phyloP scores from a whole-genome alignment of 768 basidiomycete species.

The Lentinula detonsa region DNA sequence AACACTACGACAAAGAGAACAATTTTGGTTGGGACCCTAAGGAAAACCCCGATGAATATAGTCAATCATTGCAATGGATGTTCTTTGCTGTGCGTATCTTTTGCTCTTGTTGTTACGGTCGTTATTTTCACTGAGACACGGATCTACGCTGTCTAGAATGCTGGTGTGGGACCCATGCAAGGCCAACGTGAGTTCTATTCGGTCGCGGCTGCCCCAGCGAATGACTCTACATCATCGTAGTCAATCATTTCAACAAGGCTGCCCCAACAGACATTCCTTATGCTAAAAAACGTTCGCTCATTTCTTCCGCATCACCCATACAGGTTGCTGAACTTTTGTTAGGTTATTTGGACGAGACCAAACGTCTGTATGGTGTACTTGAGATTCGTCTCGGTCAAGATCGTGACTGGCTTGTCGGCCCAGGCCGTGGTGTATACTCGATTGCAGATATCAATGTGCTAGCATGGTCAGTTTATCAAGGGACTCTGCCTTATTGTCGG shows the following conservation, averaged over 20 bases:
- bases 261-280: slow-evolving; percentile 68
- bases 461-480: slow-evolving; percentile 42
- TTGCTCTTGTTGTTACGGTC: not conserved
- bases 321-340: slow-evolving; percentile 14
- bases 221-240: slow-evolving; percentile 20
- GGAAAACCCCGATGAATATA: slow-evolving; percentile 52
- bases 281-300: slow-evolving; percentile 50
- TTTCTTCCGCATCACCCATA: not conserved
- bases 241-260: slow-evolving; percentile 63
- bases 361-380: slow-evolving; percentile 77
- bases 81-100: slow-evolving; percentile 60
- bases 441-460: slow-evolving; percentile 69
- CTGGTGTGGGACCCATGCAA: slow-evolving; percentile 75
- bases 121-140: not conserved
- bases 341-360: slow-evolving; percentile 80
- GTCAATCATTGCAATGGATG: slow-evolving; percentile 79
- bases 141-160: not conserved
- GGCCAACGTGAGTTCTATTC: slow-evolving; percentile 40
- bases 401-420: slow-evolving; percentile 78
- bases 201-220: not conserved
- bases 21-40: slow-evolving; percentile 59
- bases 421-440: slow-evolving; percentile 58
- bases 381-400: slow-evolving; percentile 61
- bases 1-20: slow-evolving; percentile 75
- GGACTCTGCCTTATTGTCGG: not conserved